These are phyloP conservation scores for Candida nonsorbophila DNA, from an alignment of 805 yeast genomes.

Conservation along the genomic window DNA sequence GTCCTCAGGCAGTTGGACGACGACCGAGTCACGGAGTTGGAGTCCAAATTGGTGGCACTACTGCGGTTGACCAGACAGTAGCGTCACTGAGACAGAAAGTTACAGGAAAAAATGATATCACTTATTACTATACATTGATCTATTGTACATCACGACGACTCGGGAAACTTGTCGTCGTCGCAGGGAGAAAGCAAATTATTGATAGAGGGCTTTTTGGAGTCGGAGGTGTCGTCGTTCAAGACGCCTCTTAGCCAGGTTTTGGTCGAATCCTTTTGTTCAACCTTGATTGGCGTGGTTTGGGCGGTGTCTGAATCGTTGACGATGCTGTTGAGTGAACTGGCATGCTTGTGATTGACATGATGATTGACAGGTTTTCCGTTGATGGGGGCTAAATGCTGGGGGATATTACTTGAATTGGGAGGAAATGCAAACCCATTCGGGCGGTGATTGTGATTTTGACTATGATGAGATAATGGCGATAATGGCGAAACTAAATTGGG, in stretches of 20 bases:
- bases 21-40: slow-evolving; percentile 6
- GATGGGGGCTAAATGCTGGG: slow-evolving; percentile 1
- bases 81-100: no score
- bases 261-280: slow-evolving; percentile 4
- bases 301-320: slow-evolving; percentile 4
- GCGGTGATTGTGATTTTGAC: slow-evolving; percentile 2
- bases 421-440: slow-evolving; percentile 4
- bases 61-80: no score
- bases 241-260: slow-evolving; percentile 25
- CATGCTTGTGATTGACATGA: slow-evolving; percentile 3
- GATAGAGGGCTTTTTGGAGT: slow-evolving; percentile 24
- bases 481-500: slow-evolving; percentile 32
- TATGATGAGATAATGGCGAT: slow-evolving; percentile 35
- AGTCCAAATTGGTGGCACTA: slow-evolving; percentile 9
- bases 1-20: slow-evolving; percentile 5
- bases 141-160: neutral
- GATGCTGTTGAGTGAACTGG: slow-evolving; percentile 5
- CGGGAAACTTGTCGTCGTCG: slow-evolving; percentile 9
- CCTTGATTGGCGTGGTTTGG: slow-evolving; percentile 3
- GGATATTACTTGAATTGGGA: no score
- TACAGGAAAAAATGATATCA: neutral
- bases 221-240: slow-evolving; percentile 15
- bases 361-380: slow-evolving; percentile 1
- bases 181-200: slow-evolving; percentile 24
- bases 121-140: slow-evolving; percentile 1